Evolutionary conservation across 2,329 filamentous ascomycete species (phyloP), one percentile per base, ranked within the genome.

Genomic region (Eutypella sp.): DNA sequence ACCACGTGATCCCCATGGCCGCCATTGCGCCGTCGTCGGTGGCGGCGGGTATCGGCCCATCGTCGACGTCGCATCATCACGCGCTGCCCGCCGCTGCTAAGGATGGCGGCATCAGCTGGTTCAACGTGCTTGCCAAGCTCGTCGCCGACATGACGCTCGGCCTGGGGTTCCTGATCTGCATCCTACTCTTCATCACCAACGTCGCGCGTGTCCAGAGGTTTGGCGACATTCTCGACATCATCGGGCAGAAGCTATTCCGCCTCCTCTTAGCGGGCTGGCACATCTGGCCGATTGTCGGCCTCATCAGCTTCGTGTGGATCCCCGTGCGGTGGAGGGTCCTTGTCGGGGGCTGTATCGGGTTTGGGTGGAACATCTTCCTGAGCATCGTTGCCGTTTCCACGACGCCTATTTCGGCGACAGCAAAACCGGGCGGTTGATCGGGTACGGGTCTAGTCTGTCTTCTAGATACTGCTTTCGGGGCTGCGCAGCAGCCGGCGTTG

Each of bases 331-430:
- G 62, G 13, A 47, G 65, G 13, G 65, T 66, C 18, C 53, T 67
- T 22, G 65, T 67, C 3, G 61, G 61, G 1, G 63, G 65, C 18
- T 63, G 60, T 44, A 59, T 67, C 25, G 65, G 65, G 3, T 67
- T 67, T 18, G 55, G 62, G 2, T 67, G 65, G 65, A 67, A 63
- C 41, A 66, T 67, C 23, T 67, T 67, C 37, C 48, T 67, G 25
- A 67, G 63, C 16, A 53, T 67, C 11, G 65, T 65, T 36, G 57
- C 63, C 5, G 61, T 59, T 39, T 18, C 44, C 33, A 42, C 25
- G 25, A 29, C 8, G 13, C 25, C 25, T 13, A 29, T 29, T 13
- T 29, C 25, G 25, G 7, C 25, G 25, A 13, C 25, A 29, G 7
- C 25, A 13, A 29, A 29, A 29, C 25, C 25, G 25, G 25, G 8